Evolutionary conservation across 495 filamentous ascomycete genomes (phyloP), one percentile per base, ranked within the genome.

Genomic region (Daldinia decipiens): DNA sequence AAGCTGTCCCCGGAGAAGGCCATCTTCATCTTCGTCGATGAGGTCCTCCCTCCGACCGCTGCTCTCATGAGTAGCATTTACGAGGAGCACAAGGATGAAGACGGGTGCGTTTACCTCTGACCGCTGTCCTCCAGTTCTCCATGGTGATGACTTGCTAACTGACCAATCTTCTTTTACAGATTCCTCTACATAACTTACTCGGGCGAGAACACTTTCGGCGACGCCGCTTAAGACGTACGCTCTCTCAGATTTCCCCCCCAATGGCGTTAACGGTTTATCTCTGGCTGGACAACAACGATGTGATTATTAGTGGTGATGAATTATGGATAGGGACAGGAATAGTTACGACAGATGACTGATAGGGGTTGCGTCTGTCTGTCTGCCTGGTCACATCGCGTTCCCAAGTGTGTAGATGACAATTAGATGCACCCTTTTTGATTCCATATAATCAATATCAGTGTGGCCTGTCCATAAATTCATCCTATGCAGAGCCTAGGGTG

Each of bases 21-120:
- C 72, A 99, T 99, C 86, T 99, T 99, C 87, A 99, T 99, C 87
- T 99, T 98, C 84, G 95, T 99, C 71, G 95, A 98, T 78, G 95
- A 98, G 86, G 95, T 98, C 38, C 88, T 99, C 29, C 95, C 95
- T 38, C 95, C 95, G 0, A 98, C 95, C 3, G 95, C 95, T 51
- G 95, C 95, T 52, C 89, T 99, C 50, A 99, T 99, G 95, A 97
- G 93, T 87, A 93, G 90, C 79, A 99, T 99, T 82, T 99, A 98
- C 80, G 95, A 99, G 81, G 95, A 99, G 81, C 95, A 98, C 88
- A 97, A 98, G 83, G 86, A 86, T 65, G 84, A 93, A 85, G 83
- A 93, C 82, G 88, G 91, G 89, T 85, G 83, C 73, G 81, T 81
- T 29, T 39, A 32, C 53, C 21, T 57, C 21, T 47, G 21, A 47